Base-by-base conservation (phyloP, 148 eudicot species). In the Amaranthus cruentus region DNA sequence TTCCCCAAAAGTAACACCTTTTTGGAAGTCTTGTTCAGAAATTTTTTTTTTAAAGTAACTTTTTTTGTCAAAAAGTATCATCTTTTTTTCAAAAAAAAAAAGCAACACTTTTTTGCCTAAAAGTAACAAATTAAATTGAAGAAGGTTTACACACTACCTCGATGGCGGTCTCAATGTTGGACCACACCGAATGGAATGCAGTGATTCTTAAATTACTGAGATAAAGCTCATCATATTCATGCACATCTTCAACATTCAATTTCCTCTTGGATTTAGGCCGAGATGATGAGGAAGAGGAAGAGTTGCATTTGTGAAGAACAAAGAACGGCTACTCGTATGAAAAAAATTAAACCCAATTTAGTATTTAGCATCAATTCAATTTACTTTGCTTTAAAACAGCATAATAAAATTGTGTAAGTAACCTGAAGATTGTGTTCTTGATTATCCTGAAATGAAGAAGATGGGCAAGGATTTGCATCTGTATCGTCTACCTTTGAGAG, bases 171-270 rank as follows among this genome's bases (percentile, higher is more conserved):
- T 93, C 94, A 44, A 88, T 86, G 51, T 81, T 83, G 66, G 83
- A 81, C 97, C 97, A 92, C 6, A 84, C 80, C 44, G 12, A 47
- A 68, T 84, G 77, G 73, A 90, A 90, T 58, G 85, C 81, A 62
- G 87, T 84, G 4, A 73, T 64, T 70, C 85, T 81, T 66, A 79
- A 75, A 49, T 60, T 69, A 51, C 68, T 9, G 12, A 66, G 43
- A 18, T 53, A 49, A 47, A 54, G 51, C 49, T 79, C 72, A 5
- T 77, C 79, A 46, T 4, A 55, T 15, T 75, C 75, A 12, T 72
- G 68, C 11, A 11, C 70, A 60, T 44, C 15, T 51, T 75, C 68
- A 2, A 56, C 73, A 70, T 74, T 79, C 7, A 55, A 69, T 10
- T 73, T 69, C 62, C 89, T 87, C 51, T 84, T 73, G 69, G 84